phyloP scores from a whole-genome alignment of 2,329 filamentous ascomycete species.

The Colletotrichum chrysophilum region DNA sequence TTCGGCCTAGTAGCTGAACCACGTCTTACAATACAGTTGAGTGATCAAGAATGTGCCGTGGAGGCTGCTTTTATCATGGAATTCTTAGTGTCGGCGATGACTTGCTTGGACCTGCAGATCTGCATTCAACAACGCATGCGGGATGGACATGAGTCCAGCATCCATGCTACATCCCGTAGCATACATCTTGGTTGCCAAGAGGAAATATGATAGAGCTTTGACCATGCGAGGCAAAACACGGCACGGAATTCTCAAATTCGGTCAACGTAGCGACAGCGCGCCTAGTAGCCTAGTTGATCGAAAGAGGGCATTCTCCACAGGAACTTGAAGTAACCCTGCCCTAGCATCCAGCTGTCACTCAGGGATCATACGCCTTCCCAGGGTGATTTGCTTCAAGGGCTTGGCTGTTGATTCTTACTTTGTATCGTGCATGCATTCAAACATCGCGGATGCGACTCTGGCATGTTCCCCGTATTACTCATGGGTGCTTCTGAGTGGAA shows the following conservation, averaged over 20 bases:
- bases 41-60: not conserved
- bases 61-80: not conserved
- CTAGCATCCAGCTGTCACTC: not conserved
- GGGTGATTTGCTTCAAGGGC: not conserved
- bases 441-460: not conserved
- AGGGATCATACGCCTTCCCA: not conserved
- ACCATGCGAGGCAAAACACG: not conserved
- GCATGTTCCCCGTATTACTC: not conserved
- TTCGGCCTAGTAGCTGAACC: not conserved
- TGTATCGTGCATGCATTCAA: not conserved
- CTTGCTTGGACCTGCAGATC: not conserved
- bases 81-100: not conserved
- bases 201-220: not conserved
- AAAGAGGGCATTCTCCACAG: not conserved
- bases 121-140: not conserved
- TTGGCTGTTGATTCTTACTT: not conserved
- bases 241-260: not conserved
- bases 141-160: not conserved
- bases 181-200: not conserved
- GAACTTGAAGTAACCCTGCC: not conserved
- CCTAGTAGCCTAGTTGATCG: not conserved
- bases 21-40: not conserved
- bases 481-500: not conserved
- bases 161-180: not conserved
- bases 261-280: not conserved